Percentiles rank a stretch among this genome's conserved stretches.
Conservation (phyloP, 495 filamentous ascomycete species). For the Parmelia sp. region DNA sequence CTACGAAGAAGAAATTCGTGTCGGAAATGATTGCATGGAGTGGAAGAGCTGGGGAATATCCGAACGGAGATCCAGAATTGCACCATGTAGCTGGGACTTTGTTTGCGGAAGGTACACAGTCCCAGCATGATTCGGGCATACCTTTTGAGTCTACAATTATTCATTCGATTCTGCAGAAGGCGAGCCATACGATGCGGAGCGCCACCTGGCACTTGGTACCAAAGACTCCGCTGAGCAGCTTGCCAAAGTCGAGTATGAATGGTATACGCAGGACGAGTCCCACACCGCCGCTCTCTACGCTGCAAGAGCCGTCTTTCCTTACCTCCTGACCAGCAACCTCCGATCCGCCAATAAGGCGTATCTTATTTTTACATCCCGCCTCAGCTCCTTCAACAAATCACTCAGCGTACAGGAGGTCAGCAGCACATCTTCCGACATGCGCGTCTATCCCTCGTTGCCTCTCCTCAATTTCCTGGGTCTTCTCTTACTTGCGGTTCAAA, state of each 20-base stretch:
- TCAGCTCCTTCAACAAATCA: conserved; percentile 60
- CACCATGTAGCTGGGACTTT: conserved; percentile 88
- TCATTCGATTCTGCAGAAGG: conserved; percentile 48
- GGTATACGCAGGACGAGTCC: conserved; percentile 83
- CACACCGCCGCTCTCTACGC: conserved; percentile 87
- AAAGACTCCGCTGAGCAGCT: conserved; percentile 79
- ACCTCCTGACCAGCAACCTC: conserved; percentile 83
- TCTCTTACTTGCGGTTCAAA: conserved; percentile 74
- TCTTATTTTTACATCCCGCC: conserved; percentile 67
- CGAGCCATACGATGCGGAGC: conserved; percentile 86
- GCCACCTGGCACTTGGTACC: conserved; percentile 82
- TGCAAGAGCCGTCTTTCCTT: conserved; percentile 84
- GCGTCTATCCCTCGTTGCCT: conserved; percentile 77
- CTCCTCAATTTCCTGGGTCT: conserved; percentile 88
- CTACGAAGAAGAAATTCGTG: conserved; percentile 84
- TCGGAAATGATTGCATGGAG: conserved; percentile 89
- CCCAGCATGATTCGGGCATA: background rate
- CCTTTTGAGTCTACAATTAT: background rate
- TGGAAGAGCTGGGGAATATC: conserved; percentile 72
- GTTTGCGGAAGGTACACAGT: conserved; percentile 64
- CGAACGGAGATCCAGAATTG: conserved; percentile 88
- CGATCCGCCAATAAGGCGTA: conserved; percentile 79
- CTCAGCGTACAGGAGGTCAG: conserved; percentile 76
- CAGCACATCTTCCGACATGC: conserved; percentile 63
- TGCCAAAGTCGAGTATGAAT: conserved; percentile 77